Conservation (phyloP, 257 asterid species). For the Gynochthodes officinalis region DNA sequence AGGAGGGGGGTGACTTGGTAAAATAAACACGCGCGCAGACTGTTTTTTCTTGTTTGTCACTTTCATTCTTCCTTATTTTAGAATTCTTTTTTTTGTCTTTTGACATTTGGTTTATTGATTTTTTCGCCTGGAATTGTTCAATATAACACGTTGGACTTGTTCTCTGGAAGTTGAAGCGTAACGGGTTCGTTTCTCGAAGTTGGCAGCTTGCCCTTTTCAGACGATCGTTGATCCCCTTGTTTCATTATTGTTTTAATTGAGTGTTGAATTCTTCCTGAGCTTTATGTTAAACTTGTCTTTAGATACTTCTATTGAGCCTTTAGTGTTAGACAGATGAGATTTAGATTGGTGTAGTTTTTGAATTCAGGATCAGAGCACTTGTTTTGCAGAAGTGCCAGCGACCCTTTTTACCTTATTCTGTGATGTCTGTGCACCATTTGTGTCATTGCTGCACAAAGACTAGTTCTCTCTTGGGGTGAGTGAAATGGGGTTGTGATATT, state of each 20-base stretch:
- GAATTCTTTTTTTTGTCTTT: background rate
- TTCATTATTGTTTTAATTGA: background rate
- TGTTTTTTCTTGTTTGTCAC: conserved; percentile 7
- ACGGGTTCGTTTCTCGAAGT: background rate
- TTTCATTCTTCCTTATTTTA: conserved; percentile 1
- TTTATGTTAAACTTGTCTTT: background rate
- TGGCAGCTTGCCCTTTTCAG: background rate
- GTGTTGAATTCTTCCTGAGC: background rate
- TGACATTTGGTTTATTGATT: conserved; percentile 1
- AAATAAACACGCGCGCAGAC: background rate
- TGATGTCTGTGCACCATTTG: background rate
- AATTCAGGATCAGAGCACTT: background rate
- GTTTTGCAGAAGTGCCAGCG: background rate
- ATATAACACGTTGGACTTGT: background rate
- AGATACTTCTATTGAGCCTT: background rate
- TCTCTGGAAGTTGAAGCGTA: background rate
- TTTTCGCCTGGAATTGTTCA: conserved; percentile 13
- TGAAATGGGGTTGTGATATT: conserved; percentile 5
- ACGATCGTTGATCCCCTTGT: background rate
- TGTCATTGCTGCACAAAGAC: background rate
- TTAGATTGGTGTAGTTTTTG: no score
- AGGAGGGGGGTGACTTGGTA: conserved; percentile 6
- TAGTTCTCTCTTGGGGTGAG: background rate
- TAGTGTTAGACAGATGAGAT: background rate
- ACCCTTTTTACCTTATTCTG: no score